A percentile compares a stretch with the other conserved stretches of the same genome.
Evolutionary conservation across 345 rosid species (phyloP).

Genomic region (Citrus unshiu): DNA sequence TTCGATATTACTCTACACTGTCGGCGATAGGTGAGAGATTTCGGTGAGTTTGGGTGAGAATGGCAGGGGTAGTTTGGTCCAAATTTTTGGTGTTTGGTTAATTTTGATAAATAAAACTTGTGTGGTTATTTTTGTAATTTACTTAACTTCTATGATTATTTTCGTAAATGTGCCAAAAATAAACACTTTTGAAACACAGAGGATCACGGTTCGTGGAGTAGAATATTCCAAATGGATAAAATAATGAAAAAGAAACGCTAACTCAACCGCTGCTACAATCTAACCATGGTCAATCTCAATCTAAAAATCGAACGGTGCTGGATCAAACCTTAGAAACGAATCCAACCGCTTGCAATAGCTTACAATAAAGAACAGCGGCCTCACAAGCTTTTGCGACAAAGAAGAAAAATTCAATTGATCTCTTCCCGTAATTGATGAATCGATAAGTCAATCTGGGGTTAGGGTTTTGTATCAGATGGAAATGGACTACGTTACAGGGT

Average conservation of each 20-base stretch:
- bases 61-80: too few species aligned
- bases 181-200: not conserved
- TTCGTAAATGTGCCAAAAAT: too few species aligned
- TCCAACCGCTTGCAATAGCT: conserved; percentile 19
- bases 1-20: too few species aligned
- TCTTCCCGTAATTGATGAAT: conserved; percentile 8
- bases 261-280: conserved; percentile 13
- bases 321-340: not conserved
- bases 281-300: not conserved
- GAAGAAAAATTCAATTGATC: not conserved
- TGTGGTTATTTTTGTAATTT: too few species aligned
- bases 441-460: conserved; percentile 5
- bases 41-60: too few species aligned
- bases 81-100: too few species aligned
- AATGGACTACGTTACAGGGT: conserved; percentile 51
- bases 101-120: too few species aligned
- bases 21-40: too few species aligned
- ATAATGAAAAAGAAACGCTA: not conserved
- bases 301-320: not conserved
- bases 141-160: too few species aligned
- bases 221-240: not conserved
- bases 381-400: not conserved
- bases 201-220: not conserved
- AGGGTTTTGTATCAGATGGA: conserved; percentile 28
- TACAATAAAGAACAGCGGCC: conserved; percentile 14